These are phyloP conservation scores for Ceratobasidium papillatum DNA, from an alignment of 1,284 basidiomycete genomes.

Conservation along the genomic window DNA sequence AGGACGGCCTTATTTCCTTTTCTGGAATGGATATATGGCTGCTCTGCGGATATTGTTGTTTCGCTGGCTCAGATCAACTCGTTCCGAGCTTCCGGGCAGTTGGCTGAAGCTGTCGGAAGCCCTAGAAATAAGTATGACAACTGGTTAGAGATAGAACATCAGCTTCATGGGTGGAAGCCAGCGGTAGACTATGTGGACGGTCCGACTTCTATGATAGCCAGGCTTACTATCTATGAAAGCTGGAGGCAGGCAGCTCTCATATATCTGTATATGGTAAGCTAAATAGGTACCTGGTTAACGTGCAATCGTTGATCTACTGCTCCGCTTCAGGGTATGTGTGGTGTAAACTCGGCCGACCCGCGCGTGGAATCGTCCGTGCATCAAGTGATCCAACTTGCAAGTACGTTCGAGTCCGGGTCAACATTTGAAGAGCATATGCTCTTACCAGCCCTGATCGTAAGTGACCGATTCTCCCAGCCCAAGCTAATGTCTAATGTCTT, in stretches of 20 bases:
- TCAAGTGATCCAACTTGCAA: background rate
- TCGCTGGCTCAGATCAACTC: constrained; percentile 6
- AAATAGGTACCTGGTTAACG: background rate
- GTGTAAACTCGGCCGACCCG: constrained; percentile 6
- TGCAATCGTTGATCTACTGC: background rate
- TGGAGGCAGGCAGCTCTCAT: constrained; percentile 33
- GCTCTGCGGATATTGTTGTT: constrained; percentile 3
- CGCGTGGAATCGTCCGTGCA: constrained; percentile 13
- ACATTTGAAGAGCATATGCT: background rate
- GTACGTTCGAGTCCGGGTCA: background rate
- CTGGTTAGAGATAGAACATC: constrained; percentile 2
- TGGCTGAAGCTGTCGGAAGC: background rate
- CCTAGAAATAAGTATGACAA: background rate
- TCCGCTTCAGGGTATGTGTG: constrained; percentile 2
- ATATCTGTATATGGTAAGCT: constrained; percentile 30
- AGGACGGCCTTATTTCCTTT: background rate
- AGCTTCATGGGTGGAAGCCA: background rate
- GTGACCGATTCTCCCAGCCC: background rate
- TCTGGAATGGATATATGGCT: constrained; percentile 14
- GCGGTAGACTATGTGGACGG: background rate
- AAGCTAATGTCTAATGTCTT: background rate
- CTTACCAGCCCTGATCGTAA: constrained; percentile 7
- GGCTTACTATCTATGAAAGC: background rate
- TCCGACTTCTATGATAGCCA: background rate
- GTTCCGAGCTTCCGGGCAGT: background rate